phyloP scores from a whole-genome alignment of 768 basidiomycete species.

The Russula sp. region DNA sequence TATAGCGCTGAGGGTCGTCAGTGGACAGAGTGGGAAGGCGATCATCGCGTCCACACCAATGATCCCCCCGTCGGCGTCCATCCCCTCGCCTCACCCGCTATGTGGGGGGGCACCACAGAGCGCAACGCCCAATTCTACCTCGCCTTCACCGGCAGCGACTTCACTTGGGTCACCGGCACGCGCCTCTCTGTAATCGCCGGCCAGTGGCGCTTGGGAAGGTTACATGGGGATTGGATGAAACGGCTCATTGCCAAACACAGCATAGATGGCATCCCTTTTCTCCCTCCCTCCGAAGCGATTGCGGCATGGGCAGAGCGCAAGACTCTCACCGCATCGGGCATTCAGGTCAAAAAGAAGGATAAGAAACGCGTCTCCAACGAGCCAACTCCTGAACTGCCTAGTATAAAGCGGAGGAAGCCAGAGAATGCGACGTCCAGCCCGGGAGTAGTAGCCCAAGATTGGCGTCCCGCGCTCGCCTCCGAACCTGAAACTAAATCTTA shows the following conservation, averaged over 20 bases:
- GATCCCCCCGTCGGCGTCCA: conserved; percentile 12
- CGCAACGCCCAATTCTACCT: conserved; percentile 14
- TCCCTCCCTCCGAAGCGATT: conserved; percentile 1
- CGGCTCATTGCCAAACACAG: conserved; percentile 14
- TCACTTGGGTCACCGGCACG: conserved; percentile 14
- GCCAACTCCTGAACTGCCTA: conserved; percentile 9
- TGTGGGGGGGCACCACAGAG: conserved; percentile 14
- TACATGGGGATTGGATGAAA: conserved; percentile 15
- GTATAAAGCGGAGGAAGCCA: conserved; percentile 3
- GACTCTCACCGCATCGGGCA: conserved; percentile 10
- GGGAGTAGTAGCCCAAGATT: background rate
- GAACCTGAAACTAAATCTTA: background rate
- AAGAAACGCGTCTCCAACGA: conserved; percentile 11
- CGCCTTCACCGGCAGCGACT: conserved; percentile 17
- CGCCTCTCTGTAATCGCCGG: conserved; percentile 5
- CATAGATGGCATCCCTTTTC: conserved; percentile 12
- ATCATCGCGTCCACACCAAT: conserved; percentile 7
- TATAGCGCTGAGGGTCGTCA: conserved; percentile 10
- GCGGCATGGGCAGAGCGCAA: conserved; percentile 13
- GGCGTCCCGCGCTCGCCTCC: background rate
- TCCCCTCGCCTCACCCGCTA: conserved; percentile 12
- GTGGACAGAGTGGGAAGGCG: conserved; percentile 18
- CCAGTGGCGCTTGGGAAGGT: conserved; percentile 13
- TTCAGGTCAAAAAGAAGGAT: conserved; percentile 9
- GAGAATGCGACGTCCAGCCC: background rate